These are phyloP conservation scores for Agrostemma githago DNA, from an alignment of 148 eudicot species.

Conservation along the genomic window DNA sequence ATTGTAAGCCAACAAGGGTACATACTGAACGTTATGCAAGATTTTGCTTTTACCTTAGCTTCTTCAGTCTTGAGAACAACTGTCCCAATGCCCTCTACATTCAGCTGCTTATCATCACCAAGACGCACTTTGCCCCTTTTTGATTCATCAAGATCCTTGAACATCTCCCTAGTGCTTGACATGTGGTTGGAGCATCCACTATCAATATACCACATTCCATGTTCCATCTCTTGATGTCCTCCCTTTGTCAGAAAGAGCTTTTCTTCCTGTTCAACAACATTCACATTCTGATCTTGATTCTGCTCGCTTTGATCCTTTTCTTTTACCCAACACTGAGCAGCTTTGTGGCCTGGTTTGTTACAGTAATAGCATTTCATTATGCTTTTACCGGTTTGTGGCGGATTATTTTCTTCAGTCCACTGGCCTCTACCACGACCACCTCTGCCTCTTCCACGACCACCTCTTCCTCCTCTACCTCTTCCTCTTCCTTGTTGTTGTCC, in stretches of 20 bases:
- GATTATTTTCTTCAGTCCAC: too few species aligned
- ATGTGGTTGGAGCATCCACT: conserved; percentile 7
- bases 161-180: neutral
- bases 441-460: too few species aligned
- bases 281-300: neutral
- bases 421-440: too few species aligned
- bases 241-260: neutral
- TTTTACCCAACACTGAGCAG: too few species aligned
- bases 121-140: neutral
- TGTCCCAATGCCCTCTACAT: neutral
- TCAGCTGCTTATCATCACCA: neutral
- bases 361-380: too few species aligned
- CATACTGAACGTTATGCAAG: neutral
- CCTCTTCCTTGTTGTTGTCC: too few species aligned
- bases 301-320: neutral
- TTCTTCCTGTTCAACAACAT: neutral
- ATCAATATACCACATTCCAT: neutral
- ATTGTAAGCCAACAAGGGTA: too few species aligned
- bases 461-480: too few species aligned
- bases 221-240: neutral
- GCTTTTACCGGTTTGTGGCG: too few species aligned
- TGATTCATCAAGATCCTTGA: conserved; percentile 1
- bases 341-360: neutral
- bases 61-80: neutral
- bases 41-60: neutral